Percentiles rank a stretch among this genome's conserved stretches.
Conservation (phyloP, 148 eudicot species). For the Fagopyrum esculentum region DNA sequence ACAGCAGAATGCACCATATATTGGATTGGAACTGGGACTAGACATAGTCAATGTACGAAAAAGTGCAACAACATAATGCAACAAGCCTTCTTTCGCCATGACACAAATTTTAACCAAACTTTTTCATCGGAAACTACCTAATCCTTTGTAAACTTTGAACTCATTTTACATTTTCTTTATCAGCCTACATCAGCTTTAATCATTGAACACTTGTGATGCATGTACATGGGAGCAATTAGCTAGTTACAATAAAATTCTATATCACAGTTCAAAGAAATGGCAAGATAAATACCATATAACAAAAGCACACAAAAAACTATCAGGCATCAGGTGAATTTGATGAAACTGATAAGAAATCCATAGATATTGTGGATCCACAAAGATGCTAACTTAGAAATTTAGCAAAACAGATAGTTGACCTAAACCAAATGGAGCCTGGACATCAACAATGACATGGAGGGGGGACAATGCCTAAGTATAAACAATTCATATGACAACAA, state of each 20-base stretch:
- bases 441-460: background rate
- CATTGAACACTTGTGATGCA: background rate
- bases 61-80: too few species aligned
- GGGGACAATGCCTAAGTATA: background rate
- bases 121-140: too few species aligned
- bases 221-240: background rate
- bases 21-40: too few species aligned
- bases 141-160: background rate
- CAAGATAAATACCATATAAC: background rate
- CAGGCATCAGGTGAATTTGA: background rate
- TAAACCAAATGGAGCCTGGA: background rate
- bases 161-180: background rate
- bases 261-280: conserved; percentile 3
- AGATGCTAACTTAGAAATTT: background rate
- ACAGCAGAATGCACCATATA: too few species aligned
- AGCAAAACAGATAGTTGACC: background rate
- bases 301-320: background rate
- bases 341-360: background rate
- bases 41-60: too few species aligned
- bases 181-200: background rate
- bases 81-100: too few species aligned
- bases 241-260: background rate
- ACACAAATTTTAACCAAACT: too few species aligned
- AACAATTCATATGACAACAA: too few species aligned
- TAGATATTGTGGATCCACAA: background rate